These are phyloP conservation scores for Sugiyamaella pinicola DNA, from an alignment of 1,139 yeast genomes.

Conservation along the genomic window DNA sequence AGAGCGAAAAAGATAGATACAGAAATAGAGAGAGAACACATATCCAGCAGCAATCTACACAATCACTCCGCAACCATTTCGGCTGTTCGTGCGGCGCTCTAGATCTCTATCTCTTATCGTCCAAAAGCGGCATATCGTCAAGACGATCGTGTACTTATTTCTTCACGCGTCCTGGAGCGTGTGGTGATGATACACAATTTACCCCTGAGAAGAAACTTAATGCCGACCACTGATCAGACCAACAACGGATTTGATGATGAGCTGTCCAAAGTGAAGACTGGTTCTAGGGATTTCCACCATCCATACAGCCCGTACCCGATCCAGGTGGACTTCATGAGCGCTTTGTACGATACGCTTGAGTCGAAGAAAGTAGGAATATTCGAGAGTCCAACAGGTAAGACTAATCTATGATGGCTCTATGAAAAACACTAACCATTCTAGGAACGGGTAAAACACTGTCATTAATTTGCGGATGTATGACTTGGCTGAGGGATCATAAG, in stretches of 20 bases:
- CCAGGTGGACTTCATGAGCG: conserved; percentile 75
- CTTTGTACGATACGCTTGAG: conserved; percentile 65
- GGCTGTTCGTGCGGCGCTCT: background rate
- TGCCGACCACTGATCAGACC: conserved; percentile 4
- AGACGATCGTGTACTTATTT: background rate
- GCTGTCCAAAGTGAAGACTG: background rate
- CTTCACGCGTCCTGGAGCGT: background rate
- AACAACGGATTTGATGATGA: background rate
- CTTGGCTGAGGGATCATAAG: conserved; percentile 77
- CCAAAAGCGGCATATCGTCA: background rate
- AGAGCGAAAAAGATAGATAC: no score
- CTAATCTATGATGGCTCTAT: background rate
- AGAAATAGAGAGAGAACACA: no score
- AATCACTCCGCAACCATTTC: background rate
- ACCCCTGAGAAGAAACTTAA: conserved; percentile 2
- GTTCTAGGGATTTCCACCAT: conserved; percentile 53
- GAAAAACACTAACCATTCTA: conserved; percentile 1
- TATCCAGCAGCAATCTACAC: background rate
- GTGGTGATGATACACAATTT: background rate
- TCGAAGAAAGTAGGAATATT: conserved; percentile 73
- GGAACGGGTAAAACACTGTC: conserved; percentile 78
- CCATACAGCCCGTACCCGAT: conserved; percentile 83
- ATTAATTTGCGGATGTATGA: conserved; percentile 79
- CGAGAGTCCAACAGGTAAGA: conserved; percentile 92
- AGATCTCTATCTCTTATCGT: conserved; percentile 2